Evolutionary conservation across 164 flowering plant species (phyloP).

Genomic region (Sedum album): DNA sequence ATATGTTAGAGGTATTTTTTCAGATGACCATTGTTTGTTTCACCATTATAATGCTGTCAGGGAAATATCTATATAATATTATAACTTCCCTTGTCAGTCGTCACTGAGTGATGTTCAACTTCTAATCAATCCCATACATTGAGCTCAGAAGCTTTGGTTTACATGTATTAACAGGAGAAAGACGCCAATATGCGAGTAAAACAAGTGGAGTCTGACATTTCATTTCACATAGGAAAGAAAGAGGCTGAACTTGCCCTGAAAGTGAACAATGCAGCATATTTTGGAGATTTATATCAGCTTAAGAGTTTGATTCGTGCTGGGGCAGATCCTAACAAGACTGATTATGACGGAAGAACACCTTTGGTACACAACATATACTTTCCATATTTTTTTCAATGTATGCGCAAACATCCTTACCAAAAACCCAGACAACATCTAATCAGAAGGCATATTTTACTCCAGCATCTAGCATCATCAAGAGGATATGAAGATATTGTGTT

Average conservation of each 20-base stretch:
- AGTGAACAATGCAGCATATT: conserved; percentile 73
- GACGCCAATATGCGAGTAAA: conserved; percentile 52
- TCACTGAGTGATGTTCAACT: too few relatives aligned
- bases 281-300: conserved; percentile 73
- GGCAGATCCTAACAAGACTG: conserved; percentile 81
- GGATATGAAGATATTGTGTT: conserved; percentile 54
- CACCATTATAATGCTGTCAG: not conserved
- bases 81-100: too few relatives aligned
- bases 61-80: not conserved
- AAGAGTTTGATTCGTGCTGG: conserved; percentile 68
- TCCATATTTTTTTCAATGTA: not conserved
- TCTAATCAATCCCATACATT: not conserved
- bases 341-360: conserved; percentile 94
- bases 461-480: conserved; percentile 79
- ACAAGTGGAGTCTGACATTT: conserved; percentile 68
- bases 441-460: conserved; percentile 5
- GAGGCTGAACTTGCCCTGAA: conserved; percentile 81
- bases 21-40: not conserved
- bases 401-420: not conserved
- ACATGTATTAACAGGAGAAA: conserved; percentile 45
- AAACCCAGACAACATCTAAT: not conserved
- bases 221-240: conserved; percentile 69
- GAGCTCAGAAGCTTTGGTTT: not conserved
- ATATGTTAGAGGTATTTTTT: conserved; percentile 70
- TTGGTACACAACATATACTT: conserved; percentile 41